Evolutionary conservation across 2,329 filamentous ascomycete genomes (phyloP).

Genomic region (Phialocephala subalpina): DNA sequence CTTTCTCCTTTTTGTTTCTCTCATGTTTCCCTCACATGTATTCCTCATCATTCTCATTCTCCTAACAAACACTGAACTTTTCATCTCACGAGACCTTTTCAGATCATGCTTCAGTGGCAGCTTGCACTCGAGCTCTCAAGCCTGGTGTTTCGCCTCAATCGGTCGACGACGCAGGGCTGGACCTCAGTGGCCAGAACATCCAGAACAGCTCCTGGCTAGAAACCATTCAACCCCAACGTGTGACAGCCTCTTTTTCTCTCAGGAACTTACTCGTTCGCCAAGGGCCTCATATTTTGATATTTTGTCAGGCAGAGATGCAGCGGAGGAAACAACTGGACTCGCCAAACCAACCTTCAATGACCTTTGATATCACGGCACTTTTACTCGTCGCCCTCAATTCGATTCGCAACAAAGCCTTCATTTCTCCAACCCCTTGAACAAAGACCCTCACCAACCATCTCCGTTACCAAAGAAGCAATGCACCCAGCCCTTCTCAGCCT

Average conservation of each 20-base stretch:
- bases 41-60: neutral
- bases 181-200: neutral
- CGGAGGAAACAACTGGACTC: neutral
- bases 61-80: neutral
- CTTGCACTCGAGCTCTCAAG: neutral
- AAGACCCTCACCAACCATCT: neutral
- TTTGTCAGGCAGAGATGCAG: too few species aligned
- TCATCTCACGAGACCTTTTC: neutral
- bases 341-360: neutral
- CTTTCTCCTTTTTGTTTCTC: neutral
- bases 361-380: neutral
- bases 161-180: neutral
- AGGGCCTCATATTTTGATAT: too few species aligned
- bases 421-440: constrained; percentile 2
- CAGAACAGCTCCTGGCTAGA: neutral
- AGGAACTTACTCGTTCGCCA: neutral
- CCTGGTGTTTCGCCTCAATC: constrained; percentile 8
- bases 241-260: neutral
- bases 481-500: neutral
- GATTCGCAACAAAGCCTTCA: neutral
- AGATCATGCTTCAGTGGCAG: neutral
- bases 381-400: neutral
- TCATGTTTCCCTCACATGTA: neutral
- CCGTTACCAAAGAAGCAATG: constrained; percentile 3
- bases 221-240: neutral